Base-by-base conservation (phyloP, 345 rosid species). In the Clarkia xantiana region DNA sequence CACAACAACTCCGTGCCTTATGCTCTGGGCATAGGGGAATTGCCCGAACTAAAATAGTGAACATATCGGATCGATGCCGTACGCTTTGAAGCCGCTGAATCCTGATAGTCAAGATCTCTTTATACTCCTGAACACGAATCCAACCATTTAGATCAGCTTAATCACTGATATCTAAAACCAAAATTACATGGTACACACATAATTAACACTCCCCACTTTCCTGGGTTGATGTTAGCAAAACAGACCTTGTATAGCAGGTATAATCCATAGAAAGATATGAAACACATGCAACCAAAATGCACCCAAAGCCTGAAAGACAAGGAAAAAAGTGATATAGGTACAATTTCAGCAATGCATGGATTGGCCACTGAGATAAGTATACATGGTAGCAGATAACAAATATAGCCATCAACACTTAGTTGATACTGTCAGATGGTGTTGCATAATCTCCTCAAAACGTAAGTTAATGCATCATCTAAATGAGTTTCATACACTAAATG, bases 231-330 rank as follows among this genome's bases (percentile, higher is more conserved):
- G 45, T 40, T 20, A 1, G 44, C 2, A 9, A 14, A 22, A 40
- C 61, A 58, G 61, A 90, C 93, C 94, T 71, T 79, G 62, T 79
- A 65, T 64, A 81, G 48, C 39, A 86, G 74, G 75, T 62, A 73
- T 43, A 79, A 57, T 55, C 81, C 94, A 66, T 74, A 79, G 54
- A 81, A 59, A 48, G 97, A 77, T 70, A 90, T 71, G 50, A 81
- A 54, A 68, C 91, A 90, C 76, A 83, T 63, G 76, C 94, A 81
- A 18, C 71, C 47, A 65, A 90, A 81, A 69, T 90, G 96, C 63
- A 81, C 86, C 97, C 96, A 90, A 41, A 90, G 82, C 86, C 97
- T 90, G 69, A 6, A 40, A 40, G 60, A 43, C 48, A 17, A 14
- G 40, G 18, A 12, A 42, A 14, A 20, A 59, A 47, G 43, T 1